Percentiles rank a stretch among this genome's conserved stretches.
Conservation (phyloP, 345 rosid species). For the Physaria fendleri region DNA sequence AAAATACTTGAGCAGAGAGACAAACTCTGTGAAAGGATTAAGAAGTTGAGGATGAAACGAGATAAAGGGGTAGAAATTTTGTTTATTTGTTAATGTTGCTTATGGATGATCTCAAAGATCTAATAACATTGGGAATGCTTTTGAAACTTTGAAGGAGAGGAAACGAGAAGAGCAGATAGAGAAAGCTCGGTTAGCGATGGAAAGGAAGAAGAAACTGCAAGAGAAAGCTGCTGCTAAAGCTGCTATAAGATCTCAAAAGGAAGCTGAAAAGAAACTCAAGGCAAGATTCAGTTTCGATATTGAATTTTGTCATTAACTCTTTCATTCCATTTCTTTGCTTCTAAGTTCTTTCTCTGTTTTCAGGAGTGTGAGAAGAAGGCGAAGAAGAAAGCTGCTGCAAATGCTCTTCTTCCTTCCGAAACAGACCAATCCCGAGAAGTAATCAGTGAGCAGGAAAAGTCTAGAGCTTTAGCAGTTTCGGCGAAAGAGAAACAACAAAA, state of each 20-base stretch:
- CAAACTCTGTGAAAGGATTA: constrained; percentile 42
- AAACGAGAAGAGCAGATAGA: constrained; percentile 78
- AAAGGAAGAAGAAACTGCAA: constrained; percentile 85
- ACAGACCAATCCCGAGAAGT: constrained; percentile 34
- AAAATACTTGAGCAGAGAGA: constrained; percentile 46
- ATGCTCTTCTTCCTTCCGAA: constrained; percentile 32
- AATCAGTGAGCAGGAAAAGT: constrained; percentile 43
- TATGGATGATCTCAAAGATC: neutral
- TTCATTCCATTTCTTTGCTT: neutral
- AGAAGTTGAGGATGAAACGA: constrained; percentile 51
- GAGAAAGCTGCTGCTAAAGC: constrained; percentile 91
- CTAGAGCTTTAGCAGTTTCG: constrained; percentile 21
- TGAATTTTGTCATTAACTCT: neutral
- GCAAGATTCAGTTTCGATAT: constrained; percentile 25
- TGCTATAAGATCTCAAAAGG: constrained; percentile 83
- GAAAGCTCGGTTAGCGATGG: constrained; percentile 80
- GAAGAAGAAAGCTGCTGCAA: constrained; percentile 63
- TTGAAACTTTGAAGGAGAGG: constrained; percentile 73
- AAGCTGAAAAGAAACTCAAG: constrained; percentile 90
- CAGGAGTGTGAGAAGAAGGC: constrained; percentile 92
- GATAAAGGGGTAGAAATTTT: constrained; percentile 51
- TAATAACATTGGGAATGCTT: neutral
- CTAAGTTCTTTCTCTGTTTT: neutral
- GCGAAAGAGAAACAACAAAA: constrained; percentile 33
- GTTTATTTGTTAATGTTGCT: neutral